Conservation (phyloP, 2,329 filamentous ascomycete species). For the Cladosporium sphaerospermum region DNA sequence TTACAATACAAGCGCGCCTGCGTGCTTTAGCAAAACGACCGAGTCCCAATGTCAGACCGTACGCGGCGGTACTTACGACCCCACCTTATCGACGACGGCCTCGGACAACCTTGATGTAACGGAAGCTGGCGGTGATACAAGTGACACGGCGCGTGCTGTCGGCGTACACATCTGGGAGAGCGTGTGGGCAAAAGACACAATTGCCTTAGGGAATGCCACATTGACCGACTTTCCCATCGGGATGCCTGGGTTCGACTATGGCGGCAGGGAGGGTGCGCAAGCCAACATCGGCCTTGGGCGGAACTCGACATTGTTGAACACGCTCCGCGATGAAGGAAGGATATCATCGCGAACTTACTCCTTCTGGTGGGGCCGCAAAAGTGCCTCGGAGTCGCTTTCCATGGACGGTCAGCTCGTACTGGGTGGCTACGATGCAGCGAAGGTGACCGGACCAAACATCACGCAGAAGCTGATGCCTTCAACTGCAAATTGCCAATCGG, state of each 20-base stretch:
- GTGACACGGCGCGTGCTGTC: constrained; percentile 12
- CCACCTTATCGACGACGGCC: constrained; percentile 7
- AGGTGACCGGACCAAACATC: constrained; percentile 20
- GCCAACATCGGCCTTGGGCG: constrained; percentile 21
- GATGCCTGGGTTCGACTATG: constrained; percentile 16
- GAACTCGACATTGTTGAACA: constrained; percentile 25
- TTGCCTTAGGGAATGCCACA: constrained; percentile 10
- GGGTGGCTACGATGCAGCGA: constrained; percentile 28
- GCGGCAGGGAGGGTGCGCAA: constrained; percentile 12
- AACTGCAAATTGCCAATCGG: constrained; percentile 14
- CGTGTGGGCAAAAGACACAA: constrained; percentile 13
- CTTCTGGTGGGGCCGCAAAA: constrained; percentile 23
- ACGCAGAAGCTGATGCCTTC: constrained; percentile 15
- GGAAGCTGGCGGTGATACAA: constrained; percentile 15
- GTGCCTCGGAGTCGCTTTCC: constrained; percentile 13
- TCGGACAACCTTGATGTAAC: constrained; percentile 4
- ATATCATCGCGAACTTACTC: constrained; percentile 25
- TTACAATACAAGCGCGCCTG: constrained; percentile 14
- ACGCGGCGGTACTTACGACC: constrained; percentile 17
- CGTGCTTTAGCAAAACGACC: constrained; percentile 12
- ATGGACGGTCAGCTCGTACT: constrained; percentile 26
- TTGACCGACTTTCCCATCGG: constrained; percentile 15
- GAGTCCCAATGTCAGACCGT: constrained; percentile 11
- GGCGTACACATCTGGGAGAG: constrained; percentile 16
- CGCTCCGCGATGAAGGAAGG: constrained; percentile 14